Conservation (phyloP, 2,329 filamentous ascomycete genomes). For the Penicillium expansum region DNA sequence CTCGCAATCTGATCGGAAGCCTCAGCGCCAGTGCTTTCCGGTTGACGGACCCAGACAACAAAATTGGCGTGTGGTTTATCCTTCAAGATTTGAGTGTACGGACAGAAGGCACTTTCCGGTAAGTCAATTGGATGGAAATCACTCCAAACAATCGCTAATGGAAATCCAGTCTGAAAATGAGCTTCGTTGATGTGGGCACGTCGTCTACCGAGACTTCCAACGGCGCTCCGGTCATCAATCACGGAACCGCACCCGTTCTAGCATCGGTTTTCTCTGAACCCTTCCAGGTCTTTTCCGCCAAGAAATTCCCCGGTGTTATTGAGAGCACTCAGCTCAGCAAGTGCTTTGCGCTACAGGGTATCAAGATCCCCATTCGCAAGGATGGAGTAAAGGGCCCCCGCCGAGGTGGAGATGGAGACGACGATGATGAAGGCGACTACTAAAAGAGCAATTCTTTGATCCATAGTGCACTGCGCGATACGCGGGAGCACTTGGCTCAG, state of each 20-base stretch:
- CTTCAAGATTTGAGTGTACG: slow-evolving; percentile 92
- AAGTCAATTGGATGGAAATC: slow-evolving; percentile 29
- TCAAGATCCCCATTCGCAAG: slow-evolving; percentile 95
- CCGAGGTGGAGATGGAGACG: slow-evolving; percentile 35
- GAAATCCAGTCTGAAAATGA: slow-evolving; percentile 60
- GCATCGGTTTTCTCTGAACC: slow-evolving; percentile 81
- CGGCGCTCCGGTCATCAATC: slow-evolving; percentile 59
- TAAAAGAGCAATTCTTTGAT: slow-evolving; percentile 13
- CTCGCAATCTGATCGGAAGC: slow-evolving; percentile 89
- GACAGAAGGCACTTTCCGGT: slow-evolving; percentile 89
- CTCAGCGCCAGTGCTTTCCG: slow-evolving; percentile 84
- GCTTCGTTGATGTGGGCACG: slow-evolving; percentile 79
- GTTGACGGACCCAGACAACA: slow-evolving; percentile 72
- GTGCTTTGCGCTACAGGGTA: slow-evolving; percentile 87
- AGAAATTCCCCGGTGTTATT: slow-evolving; percentile 97
- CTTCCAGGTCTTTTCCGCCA: slow-evolving; percentile 93
- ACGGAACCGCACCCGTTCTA: slow-evolving; percentile 73
- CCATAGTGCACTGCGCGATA: neutral
- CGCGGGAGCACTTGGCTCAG: neutral
- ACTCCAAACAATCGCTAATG: neutral
- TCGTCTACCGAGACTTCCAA: slow-evolving; percentile 38
- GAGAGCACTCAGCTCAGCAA: slow-evolving; percentile 90
- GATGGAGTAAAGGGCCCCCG: slow-evolving; percentile 59
- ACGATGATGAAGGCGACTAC: slow-evolving; percentile 34
- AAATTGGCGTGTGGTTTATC: slow-evolving; percentile 93